Percentiles rank a stretch among this genome's conserved stretches.
Conservation (phyloP, 2,329 filamentous ascomycete species). For the Paracoccidioides brasiliensis region DNA sequence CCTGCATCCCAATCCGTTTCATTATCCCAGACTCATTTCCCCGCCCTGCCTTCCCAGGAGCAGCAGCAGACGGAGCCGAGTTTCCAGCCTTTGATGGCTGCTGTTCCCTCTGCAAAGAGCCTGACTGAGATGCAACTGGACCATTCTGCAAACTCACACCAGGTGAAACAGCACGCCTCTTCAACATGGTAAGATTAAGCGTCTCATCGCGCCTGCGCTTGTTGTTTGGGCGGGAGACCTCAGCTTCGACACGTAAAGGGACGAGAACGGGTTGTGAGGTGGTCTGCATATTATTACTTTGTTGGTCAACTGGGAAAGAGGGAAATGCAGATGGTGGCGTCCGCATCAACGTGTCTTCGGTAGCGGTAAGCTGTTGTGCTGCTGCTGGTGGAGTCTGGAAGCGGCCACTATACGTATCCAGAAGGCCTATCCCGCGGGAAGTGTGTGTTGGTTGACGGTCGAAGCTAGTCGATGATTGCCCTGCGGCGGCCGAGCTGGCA, state of each 20-base stretch:
- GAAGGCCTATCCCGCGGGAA: constrained; percentile 59
- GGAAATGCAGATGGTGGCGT: constrained; percentile 20
- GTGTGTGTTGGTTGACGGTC: constrained; percentile 61
- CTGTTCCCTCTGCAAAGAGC: not conserved
- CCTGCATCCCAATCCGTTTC: constrained; percentile 64
- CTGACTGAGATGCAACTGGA: constrained; percentile 64
- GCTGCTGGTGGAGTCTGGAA: constrained; percentile 52
- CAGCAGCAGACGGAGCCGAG: constrained; percentile 8
- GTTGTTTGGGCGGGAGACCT: constrained; percentile 8
- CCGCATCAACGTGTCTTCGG: constrained; percentile 29
- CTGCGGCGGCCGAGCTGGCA: constrained; percentile 8
- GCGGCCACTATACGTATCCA: constrained; percentile 65
- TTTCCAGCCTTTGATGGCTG: constrained; percentile 23
- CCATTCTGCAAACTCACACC: constrained; percentile 86
- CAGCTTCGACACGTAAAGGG: constrained; percentile 8
- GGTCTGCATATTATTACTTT: constrained; percentile 6
- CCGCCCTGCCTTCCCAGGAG: constrained; percentile 1
- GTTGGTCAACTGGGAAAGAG: not conserved
- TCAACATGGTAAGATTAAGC: constrained; percentile 76
- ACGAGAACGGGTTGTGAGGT: constrained; percentile 10
- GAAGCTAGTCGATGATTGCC: constrained; percentile 51
- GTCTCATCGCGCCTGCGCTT: constrained; percentile 82
- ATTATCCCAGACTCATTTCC: not conserved
- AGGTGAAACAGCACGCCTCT: constrained; percentile 80
- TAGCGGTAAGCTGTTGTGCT: constrained; percentile 34